Evolutionary conservation across 2,329 filamentous ascomycete species (phyloP), one percentile per base, ranked within the genome.

Genomic region (Neospermospora avenae): DNA sequence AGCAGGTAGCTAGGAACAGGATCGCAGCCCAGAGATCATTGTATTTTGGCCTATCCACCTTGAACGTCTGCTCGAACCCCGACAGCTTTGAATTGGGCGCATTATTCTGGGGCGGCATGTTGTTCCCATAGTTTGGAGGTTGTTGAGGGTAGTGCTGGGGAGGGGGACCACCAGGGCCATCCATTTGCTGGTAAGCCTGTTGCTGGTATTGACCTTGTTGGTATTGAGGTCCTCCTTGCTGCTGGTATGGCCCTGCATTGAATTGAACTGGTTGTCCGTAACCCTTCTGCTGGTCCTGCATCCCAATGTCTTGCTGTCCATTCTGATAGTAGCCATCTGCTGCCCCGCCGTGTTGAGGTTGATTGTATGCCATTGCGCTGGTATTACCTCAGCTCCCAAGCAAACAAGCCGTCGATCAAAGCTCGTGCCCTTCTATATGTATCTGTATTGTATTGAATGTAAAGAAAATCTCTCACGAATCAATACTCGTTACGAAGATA

Each of bases 11-110:
- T 39, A 95, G 79, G 67, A 96, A 84, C 71, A 97, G 77, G 42
- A 96, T 77, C 3, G 89, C 92, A 3, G 93, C 93, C 93, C 93
- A 97, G 25, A 90, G 72, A 73, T 98, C 93, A 70, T 97, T 91
- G 77, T 83, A 96, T 74, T 93, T 96, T n/a, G 91, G 91, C 64
- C 80, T 86, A 55, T 90, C 84, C 55, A 97, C 75, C 75, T 88
- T 88, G 80, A 98, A 97, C 1, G 86, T 84, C 70, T 97, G 83
- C 20, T 93, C 85, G 72, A 96, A 97, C 8, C 55, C 42, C 4
- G 42, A 48, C 6, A 48, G 20, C 34, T 57, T 57, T 53, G 64
- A 13, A 64, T 52, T 57, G 14, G 55, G 42, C 55, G 42, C 55
- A 25, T 37, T 44, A 25, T 37, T 44, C 25, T 41, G 37, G 10